phyloP scores from a whole-genome alignment of 305 asterid species.

The Rubia occidens region DNA sequence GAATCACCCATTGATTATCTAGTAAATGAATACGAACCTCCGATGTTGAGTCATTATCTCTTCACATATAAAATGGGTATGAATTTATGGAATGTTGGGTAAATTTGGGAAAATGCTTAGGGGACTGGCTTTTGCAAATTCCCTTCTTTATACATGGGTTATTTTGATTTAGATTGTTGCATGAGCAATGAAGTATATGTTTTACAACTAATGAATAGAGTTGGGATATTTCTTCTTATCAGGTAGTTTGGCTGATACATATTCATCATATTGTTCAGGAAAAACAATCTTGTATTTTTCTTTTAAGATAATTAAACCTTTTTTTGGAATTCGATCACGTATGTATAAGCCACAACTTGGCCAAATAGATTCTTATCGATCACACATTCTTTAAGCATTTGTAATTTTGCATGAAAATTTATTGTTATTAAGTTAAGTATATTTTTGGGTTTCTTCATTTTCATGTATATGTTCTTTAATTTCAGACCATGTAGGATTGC shows the following conservation, averaged over 20 bases:
- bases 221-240: not conserved
- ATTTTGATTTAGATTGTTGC: not conserved
- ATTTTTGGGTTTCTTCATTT: no score
- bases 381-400: no score
- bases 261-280: not conserved
- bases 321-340: no score
- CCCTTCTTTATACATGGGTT: conserved; percentile 2
- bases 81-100: not conserved
- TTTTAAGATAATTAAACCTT: no score
- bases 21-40: not conserved
- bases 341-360: no score
- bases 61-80: not conserved
- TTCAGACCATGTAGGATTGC: no score
- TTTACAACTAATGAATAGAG: not conserved
- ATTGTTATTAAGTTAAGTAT: no score
- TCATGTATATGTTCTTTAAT: no score
- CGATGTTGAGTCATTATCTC: not conserved
- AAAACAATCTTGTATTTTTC: no score
- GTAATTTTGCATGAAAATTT: no score
- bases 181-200: conserved; percentile 5
- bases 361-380: no score
- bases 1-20: not conserved
- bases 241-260: not conserved
- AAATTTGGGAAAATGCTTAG: not conserved
- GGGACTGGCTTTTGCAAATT: not conserved